These are phyloP conservation scores for Yarrowia sp. DNA, from an alignment of 805 yeast species.

Conservation along the genomic window DNA sequence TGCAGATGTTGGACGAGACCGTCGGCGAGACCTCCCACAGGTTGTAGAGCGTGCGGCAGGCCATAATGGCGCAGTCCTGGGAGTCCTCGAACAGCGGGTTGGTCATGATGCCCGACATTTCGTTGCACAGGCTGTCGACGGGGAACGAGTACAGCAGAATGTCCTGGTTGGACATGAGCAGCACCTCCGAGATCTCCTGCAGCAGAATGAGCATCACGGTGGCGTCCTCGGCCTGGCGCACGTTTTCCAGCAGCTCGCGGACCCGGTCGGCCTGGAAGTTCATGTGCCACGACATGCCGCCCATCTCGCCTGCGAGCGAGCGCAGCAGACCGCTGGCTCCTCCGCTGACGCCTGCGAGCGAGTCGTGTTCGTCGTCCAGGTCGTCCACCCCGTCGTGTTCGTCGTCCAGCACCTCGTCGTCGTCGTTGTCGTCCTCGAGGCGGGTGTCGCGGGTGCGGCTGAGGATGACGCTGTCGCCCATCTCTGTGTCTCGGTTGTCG, in stretches of 20 bases:
- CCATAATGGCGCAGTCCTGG: constrained; percentile 75
- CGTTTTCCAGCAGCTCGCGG: neutral
- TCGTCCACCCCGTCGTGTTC: constrained; percentile 5
- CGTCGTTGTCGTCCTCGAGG: constrained; percentile 30
- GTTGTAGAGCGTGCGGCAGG: constrained; percentile 81
- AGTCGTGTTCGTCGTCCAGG: constrained; percentile 33
- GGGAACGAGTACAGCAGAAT: constrained; percentile 47
- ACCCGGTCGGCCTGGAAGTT: constrained; percentile 27
- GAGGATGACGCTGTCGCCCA: constrained; percentile 2
- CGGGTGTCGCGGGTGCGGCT: constrained; percentile 21
- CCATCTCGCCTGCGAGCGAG: constrained; percentile 28
- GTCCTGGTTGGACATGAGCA: constrained; percentile 40
- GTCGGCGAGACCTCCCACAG: constrained; percentile 71
- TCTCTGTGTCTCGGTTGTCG: constrained; percentile 26
- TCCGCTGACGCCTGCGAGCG: constrained; percentile 32
- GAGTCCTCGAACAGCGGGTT: constrained; percentile 60
- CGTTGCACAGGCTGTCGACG: constrained; percentile 51
- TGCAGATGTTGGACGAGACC: constrained; percentile 59
- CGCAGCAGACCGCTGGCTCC: constrained; percentile 33
- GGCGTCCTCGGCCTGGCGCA: constrained; percentile 35
- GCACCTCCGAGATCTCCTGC: constrained; percentile 38
- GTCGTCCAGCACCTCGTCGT: constrained; percentile 30
- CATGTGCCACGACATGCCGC: constrained; percentile 31
- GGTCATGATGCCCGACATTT: constrained; percentile 56
- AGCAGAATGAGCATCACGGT: constrained; percentile 37